Evolutionary conservation across 441 rosid species (phyloP), one percentile per base, ranked within the genome.

Genomic region (Capsella rubella): DNA sequence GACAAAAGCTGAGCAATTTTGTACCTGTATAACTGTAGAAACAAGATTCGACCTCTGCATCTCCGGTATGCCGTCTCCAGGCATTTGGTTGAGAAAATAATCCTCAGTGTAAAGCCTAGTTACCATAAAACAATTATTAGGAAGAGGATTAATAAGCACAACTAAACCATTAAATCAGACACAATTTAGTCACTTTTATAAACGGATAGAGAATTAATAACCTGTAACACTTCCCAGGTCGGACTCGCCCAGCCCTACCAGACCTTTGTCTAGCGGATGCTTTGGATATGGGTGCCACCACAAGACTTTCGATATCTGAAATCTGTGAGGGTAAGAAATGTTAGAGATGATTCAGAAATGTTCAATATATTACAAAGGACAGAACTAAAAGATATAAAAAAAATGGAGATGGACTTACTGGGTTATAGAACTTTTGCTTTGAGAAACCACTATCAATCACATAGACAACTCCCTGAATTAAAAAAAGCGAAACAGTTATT

Each of bases 141-240:
- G 51, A 42, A 61, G 50, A 68, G 15, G 64, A 43, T 32, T 34
- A 15, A 34, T 6, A 40, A 28, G 75, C 32, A 43, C 25, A 21
- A 21, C 25, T 39, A 50, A 15, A 37, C 4, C 34, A 11, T 12
- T 13, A 42, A 29, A 64, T 46, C 46, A 67, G 52, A 46, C 43
- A 69, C 10, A 69, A 54, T 0, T 35, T 10, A 13, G 31, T 42
- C 32, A 57, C 76, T 56, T 71, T 16, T 32, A 25, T 5, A 42
- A 18, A 62, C 11, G 65, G 18, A 55, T 34, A 62, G 29, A 64
- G 42, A 68, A 47, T 50, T 42, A 68, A 47, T 50, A 37, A 95
- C 99, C 99, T 90, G 87, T 90, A 95, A 81, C 99, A 95, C 74
- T 93, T 93, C 67, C 99, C 99, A n/a, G 97, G 98, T 58, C 98